phyloP scores from a whole-genome alignment of 345 rosid species.

The Salix caprea region DNA sequence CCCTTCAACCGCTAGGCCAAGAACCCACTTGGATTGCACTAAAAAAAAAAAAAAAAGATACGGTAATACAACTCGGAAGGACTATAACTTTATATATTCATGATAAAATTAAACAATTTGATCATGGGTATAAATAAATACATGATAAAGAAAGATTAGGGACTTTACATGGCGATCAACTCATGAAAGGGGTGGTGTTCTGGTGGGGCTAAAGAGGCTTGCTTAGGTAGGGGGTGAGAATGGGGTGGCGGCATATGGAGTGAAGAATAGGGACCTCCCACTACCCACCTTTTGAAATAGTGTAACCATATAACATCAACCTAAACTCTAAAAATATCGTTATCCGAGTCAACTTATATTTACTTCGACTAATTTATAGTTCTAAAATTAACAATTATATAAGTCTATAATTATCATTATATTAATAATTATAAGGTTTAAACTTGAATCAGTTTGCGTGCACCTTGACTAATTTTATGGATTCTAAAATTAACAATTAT shows the following conservation, averaged over 20 bases:
- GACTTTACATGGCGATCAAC: not conserved
- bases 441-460: fast-evolving
- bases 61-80: too few relatives aligned
- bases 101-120: not conserved
- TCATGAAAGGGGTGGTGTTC: not conserved
- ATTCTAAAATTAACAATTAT: too few relatives aligned
- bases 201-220: not conserved
- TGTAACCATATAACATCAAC: not conserved
- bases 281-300: not conserved
- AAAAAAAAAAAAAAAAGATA: not conserved
- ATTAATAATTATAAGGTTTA: too few relatives aligned
- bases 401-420: too few relatives aligned
- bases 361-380: too few relatives aligned
- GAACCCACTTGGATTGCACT: not conserved
- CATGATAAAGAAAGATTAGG: not conserved
- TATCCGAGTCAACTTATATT: too few relatives aligned
- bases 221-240: not conserved
- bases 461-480: fast-evolving
- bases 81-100: too few relatives aligned
- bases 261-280: constrained; percentile 1
- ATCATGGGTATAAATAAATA: not conserved
- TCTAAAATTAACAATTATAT: too few relatives aligned
- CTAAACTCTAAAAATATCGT: not conserved
- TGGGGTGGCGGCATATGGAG: not conserved
- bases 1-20: too few relatives aligned